phyloP scores from a whole-genome alignment of 148 eudicot species.

The Fallopia convolvulus region DNA sequence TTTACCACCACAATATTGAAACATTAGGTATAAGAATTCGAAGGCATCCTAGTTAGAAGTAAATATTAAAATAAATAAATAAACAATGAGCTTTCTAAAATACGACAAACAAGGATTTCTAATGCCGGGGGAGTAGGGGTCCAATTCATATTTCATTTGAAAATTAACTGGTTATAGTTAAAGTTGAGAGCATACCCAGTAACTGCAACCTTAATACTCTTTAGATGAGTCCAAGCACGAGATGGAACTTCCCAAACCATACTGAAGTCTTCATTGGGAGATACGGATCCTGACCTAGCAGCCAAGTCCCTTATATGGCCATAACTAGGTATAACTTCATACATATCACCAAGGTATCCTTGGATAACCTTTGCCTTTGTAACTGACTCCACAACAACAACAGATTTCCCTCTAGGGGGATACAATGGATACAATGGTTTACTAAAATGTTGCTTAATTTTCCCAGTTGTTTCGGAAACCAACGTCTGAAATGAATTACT shows the following conservation, averaged over 20 bases:
- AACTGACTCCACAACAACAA: conserved; percentile 82
- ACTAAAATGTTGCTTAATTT: conserved; percentile 28
- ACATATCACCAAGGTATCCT: conserved; percentile 94
- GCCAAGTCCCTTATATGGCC: conserved; percentile 99
- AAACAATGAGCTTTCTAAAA: not conserved
- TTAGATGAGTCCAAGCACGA: conserved; percentile 93
- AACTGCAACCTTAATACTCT: conserved; percentile 85
- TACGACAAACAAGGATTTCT: not conserved
- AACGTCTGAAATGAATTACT: conserved; percentile 9
- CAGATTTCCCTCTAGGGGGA: conserved; percentile 78
- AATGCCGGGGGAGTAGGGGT: not conserved
- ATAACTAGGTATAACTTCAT: conserved; percentile 91
- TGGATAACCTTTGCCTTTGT: conserved; percentile 97
- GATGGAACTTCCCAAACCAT: conserved; percentile 99
- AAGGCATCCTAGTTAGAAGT: not conserved
- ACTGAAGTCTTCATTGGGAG: conserved; percentile 89
- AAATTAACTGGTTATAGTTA: not conserved
- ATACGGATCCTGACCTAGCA: conserved; percentile 88
- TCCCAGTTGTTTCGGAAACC: not conserved
- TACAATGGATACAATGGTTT: conserved; percentile 39
- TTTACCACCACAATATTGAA: not conserved
- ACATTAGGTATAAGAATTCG: not conserved
- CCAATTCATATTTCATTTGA: not conserved
- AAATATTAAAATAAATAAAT: not conserved
- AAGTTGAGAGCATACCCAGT: conserved; percentile 49